phyloP scores from a whole-genome alignment of 228 moss, liverwort and hornwort species.

The Sphagnum magellanicum region DNA sequence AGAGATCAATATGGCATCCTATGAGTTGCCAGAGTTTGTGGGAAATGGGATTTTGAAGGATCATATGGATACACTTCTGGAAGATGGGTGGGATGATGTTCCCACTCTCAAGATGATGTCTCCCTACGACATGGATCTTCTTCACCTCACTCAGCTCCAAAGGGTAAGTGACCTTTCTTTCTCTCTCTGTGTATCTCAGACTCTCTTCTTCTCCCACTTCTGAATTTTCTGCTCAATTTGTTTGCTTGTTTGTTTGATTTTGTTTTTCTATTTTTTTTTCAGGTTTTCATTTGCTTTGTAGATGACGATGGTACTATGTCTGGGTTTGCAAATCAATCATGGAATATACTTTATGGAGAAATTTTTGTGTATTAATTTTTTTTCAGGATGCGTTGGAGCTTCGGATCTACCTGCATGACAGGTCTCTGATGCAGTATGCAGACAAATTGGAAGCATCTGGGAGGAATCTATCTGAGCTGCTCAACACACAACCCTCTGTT shows the following conservation, averaged over 20 bases:
- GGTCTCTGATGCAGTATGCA: neutral
- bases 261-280: neutral
- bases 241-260: neutral
- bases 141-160: neutral
- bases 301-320: neutral
- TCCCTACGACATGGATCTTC: neutral
- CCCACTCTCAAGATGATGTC: constrained; percentile 1
- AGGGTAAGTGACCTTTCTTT: neutral
- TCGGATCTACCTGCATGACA: neutral
- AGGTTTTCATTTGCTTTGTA: neutral
- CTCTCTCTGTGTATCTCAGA: too few species aligned
- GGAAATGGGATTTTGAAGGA: neutral
- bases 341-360: neutral
- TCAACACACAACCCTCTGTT: neutral
- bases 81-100: constrained; percentile 1
- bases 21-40: constrained; percentile 22
- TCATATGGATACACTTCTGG: neutral
- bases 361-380: neutral
- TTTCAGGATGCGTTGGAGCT: neutral
- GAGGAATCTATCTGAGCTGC: neutral
- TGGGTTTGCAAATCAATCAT: neutral
- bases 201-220: too few species aligned
- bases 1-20: constrained; percentile 52
- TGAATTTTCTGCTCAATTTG: neutral
- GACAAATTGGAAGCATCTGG: neutral